Percentiles rank a stretch among this genome's conserved stretches.
Evolutionary conservation across 148 eudicot species (phyloP).

Genomic region (Rhododendron henanense): DNA sequence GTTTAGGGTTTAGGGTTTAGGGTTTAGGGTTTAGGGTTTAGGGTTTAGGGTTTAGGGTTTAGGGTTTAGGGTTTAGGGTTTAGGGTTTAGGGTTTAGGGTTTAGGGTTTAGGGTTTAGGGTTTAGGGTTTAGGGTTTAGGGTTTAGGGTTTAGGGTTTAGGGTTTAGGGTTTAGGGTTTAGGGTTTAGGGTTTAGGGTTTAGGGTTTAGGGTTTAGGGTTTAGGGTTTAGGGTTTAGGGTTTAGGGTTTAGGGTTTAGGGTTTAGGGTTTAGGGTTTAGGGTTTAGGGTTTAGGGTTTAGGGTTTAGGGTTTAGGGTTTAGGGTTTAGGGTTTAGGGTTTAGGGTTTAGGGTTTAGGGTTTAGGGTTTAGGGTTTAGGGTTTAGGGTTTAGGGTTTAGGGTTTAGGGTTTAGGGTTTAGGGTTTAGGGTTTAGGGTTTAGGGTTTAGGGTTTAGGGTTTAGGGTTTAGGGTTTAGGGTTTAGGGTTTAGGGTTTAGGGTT

Average conservation of each 20-base stretch:
- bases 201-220: constrained; percentile 15
- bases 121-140: constrained; percentile 6
- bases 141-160: constrained; percentile 13
- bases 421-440: not conserved
- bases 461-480: constrained; percentile 12
- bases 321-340: constrained; percentile 23
- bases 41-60: constrained; percentile 1
- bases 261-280: constrained; percentile 13
- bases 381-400: constrained; percentile 7
- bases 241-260: constrained; percentile 14
- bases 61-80: constrained; percentile 3
- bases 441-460: constrained; percentile 18
- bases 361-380: constrained; percentile 13
- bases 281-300: constrained; percentile 14
- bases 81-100: constrained; percentile 8
- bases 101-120: constrained; percentile 5
- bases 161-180: constrained; percentile 13
- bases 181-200: constrained; percentile 15
- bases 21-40: not conserved
- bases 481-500: not conserved
- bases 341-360: constrained; percentile 21
- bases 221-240: constrained; percentile 15
- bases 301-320: constrained; percentile 16
- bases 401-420: constrained; percentile 12
- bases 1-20: constrained; percentile 2